Evolutionary conservation across 1,139 yeast genomes (phyloP).

Genomic region (Suhomyces terraborum): DNA sequence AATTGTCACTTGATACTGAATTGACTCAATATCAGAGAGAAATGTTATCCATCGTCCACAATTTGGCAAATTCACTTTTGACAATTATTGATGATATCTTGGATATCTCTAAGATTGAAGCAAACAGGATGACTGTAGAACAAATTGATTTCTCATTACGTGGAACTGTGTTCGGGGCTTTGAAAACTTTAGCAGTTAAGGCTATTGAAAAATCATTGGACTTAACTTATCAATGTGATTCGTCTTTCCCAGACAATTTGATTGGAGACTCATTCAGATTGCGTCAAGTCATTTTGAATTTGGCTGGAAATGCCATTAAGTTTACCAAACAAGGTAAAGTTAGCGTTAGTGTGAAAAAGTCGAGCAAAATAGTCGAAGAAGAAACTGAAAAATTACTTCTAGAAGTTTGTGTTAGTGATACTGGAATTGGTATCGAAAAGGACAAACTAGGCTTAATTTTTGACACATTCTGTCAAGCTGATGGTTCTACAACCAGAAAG

Average conservation of each 20-base stretch:
- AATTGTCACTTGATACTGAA: slow-evolving; percentile 81
- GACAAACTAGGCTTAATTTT: slow-evolving; percentile 82
- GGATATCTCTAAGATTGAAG: slow-evolving; percentile 90
- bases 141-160: slow-evolving; percentile 82
- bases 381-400: slow-evolving; percentile 61
- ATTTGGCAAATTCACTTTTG: slow-evolving; percentile 77
- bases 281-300: slow-evolving; percentile 78
- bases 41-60: slow-evolving; percentile 85
- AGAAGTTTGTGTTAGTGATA: slow-evolving; percentile 84
- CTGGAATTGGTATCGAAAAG: slow-evolving; percentile 85
- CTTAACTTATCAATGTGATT: slow-evolving; percentile 77
- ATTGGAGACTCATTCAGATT: slow-evolving; percentile 86
- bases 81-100: slow-evolving; percentile 86
- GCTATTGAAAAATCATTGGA: slow-evolving; percentile 84
- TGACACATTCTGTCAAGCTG: slow-evolving; percentile 90
- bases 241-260: slow-evolving; percentile 81
- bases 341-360: slow-evolving; percentile 59
- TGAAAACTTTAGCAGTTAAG: slow-evolving; percentile 83
- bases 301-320: slow-evolving; percentile 87
- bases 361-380: slow-evolving; percentile 43
- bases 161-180: slow-evolving; percentile 86
- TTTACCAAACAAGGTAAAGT: slow-evolving; percentile 83
- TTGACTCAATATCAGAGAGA: slow-evolving; percentile 87
- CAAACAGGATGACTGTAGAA: slow-evolving; percentile 89
- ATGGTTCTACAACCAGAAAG: slow-evolving; percentile 87